Evolutionary conservation across 2,329 filamentous ascomycete genomes (phyloP).

Genomic region (Alternaria ventricosa): DNA sequence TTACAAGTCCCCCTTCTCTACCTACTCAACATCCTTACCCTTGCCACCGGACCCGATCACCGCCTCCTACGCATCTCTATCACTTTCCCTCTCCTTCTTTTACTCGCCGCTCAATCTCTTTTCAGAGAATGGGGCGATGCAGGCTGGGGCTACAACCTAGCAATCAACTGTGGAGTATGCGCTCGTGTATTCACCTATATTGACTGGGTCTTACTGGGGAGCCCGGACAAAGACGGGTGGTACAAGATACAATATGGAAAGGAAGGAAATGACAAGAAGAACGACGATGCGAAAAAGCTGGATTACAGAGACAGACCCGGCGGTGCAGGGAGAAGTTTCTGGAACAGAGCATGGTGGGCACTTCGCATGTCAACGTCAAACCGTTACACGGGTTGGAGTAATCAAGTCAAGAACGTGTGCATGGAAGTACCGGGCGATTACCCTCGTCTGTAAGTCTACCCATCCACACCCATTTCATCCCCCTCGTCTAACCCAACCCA

Average conservation of each 20-base stretch:
- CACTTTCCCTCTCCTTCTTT: constrained; percentile 19
- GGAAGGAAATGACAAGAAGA: background rate
- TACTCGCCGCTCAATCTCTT: constrained; percentile 27
- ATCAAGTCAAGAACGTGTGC: constrained; percentile 36
- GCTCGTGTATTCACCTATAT: constrained; percentile 16
- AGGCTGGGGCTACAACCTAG: constrained; percentile 23
- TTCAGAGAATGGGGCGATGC: constrained; percentile 14
- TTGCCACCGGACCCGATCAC: constrained; percentile 16
- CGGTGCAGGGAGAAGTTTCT: constrained; percentile 11
- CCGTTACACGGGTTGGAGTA: constrained; percentile 35
- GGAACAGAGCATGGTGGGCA: constrained; percentile 30
- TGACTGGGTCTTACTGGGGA: constrained; percentile 29
- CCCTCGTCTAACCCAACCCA: constrained; percentile 1
- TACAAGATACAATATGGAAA: constrained; percentile 22
- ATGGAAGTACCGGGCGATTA: constrained; percentile 24
- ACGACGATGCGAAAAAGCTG: background rate
- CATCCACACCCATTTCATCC: too few relatives aligned
- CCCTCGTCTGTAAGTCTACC: constrained; percentile 27
- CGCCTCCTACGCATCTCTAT: constrained; percentile 13
- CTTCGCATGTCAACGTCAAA: constrained; percentile 18
- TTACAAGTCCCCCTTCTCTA: constrained; percentile 24
- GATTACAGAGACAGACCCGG: background rate
- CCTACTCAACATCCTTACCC: constrained; percentile 18
- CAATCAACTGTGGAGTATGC: constrained; percentile 15
- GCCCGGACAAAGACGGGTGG: constrained; percentile 36